phyloP scores from a whole-genome alignment of 306 rosid genomes.

The Astragalus membranaceus region DNA sequence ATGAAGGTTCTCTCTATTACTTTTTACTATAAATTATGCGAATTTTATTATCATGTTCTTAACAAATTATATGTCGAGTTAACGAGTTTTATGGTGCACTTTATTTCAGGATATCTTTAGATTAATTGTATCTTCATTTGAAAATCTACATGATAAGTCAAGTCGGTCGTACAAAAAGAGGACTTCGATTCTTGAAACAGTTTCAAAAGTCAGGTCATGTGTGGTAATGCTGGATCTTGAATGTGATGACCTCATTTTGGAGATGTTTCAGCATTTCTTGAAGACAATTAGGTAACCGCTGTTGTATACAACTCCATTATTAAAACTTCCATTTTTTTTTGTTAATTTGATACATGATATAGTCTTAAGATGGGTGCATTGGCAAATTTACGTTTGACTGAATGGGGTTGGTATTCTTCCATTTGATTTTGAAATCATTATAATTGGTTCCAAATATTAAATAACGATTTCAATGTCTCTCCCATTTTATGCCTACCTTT shows the following conservation, averaged over 20 bases:
- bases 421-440: neutral
- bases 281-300: conserved; percentile 56
- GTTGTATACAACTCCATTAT: conserved; percentile 11
- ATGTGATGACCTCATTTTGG: conserved; percentile 75
- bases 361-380: neutral
- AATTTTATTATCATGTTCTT: neutral
- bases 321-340: neutral
- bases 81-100: neutral
- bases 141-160: too few relatives aligned
- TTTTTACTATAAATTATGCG: neutral
- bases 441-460: neutral
- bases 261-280: conserved; percentile 89
- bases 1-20: conserved; percentile 57
- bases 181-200: conserved; percentile 46
- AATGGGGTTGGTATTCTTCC: neutral
- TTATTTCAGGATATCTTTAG: conserved; percentile 63
- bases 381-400: conserved; percentile 4
- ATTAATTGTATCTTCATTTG: conserved; percentile 20
- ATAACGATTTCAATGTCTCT: neutral
- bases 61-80: neutral
- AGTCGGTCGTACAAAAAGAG: too few relatives aligned
- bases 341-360: neutral
- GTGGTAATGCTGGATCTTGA: conserved; percentile 96
- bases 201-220: conserved; percentile 84
- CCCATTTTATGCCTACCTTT: neutral